Base-by-base conservation (phyloP, 805 yeast species). In the Barnettozyma salicaria region DNA sequence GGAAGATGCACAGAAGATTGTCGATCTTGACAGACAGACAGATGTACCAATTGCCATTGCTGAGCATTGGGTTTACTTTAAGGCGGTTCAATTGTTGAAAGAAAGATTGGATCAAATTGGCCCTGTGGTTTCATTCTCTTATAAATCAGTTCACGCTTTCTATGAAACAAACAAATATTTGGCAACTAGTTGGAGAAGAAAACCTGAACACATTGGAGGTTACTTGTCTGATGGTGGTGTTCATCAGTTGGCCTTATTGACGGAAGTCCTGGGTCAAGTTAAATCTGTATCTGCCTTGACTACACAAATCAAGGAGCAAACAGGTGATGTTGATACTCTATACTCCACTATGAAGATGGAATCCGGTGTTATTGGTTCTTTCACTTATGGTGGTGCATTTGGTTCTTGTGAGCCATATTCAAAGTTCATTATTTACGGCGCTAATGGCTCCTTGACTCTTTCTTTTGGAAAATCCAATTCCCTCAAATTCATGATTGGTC, bases 141-240 rank as follows among this genome's bases (percentile, higher is more conserved):
- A 80, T 59, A 72, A 71, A 40, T 68, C 88, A 10, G 81, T 90
- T 3, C 92, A 92, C 19, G 74, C 86, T 8, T 84, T 78, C 67
- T 70, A 74, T 47, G 65, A 64, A 21, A 52, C 63, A 39, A 78
- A 72, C 62, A 75, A 80, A 54, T 84, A 82, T 53, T 56, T 77
- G 42, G 58, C 64, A 17, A 89, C 97, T 2, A 38, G 78, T 12
- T 90, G 97, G 97, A 80, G 97, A 70, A 76, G 73, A 56, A 69
- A 79, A 32, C 97, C 97, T 22, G 80, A 86, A 60, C 97, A 90
- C 57, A 74, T 88, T 48, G 97, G 97, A 37, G 97, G 97, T 0
- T 89, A 69, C 61, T 67, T 90, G 51, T 80, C 90, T 41, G 97
- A 90, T 54, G 97, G 96, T 53, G 97, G 97, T 57, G 97, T 90